Percentiles rank a stretch among this genome's conserved stretches.
Evolutionary conservation across 805 yeast species (phyloP).

Genomic region (Yarrowia deformans): DNA sequence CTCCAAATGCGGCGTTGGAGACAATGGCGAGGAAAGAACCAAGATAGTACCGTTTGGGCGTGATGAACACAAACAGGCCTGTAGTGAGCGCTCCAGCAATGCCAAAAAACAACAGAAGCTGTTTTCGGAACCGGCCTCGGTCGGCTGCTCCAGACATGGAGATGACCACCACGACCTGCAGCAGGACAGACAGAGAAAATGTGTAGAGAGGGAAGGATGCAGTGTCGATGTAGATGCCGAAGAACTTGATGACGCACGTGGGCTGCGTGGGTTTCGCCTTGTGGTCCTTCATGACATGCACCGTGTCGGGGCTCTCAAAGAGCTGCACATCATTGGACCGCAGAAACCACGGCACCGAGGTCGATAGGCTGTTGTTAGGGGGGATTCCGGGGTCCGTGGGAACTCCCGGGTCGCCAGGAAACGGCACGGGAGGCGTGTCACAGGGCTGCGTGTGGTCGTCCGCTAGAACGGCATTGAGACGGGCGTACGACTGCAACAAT

Average conservation of each 20-base stretch:
- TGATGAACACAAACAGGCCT: slow-evolving; percentile 54
- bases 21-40: slow-evolving; percentile 64
- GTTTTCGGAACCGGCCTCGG: slow-evolving; percentile 66
- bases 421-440: slow-evolving; percentile 47
- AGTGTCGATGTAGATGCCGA: slow-evolving; percentile 65
- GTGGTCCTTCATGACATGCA: slow-evolving; percentile 42
- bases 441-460: slow-evolving; percentile 68
- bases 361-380: slow-evolving; percentile 34
- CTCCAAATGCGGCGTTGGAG: slow-evolving; percentile 76
- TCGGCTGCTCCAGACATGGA: slow-evolving; percentile 78
- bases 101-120: slow-evolving; percentile 64
- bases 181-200: slow-evolving; percentile 70
- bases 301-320: not conserved
- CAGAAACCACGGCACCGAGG: slow-evolving; percentile 36
- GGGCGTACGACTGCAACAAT: slow-evolving; percentile 72
- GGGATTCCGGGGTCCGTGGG: slow-evolving; percentile 4
- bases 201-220: slow-evolving; percentile 77
- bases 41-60: slow-evolving; percentile 56
- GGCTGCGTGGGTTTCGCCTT: slow-evolving; percentile 33
- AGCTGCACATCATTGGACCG: slow-evolving; percentile 3
- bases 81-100: slow-evolving; percentile 65
- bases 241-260: slow-evolving; percentile 59
- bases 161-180: slow-evolving; percentile 74
- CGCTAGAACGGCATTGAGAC: slow-evolving; percentile 71
- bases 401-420: slow-evolving; percentile 49